Conservation (phyloP, 2,329 filamentous ascomycete genomes). For the Fusarium agapanthi region DNA sequence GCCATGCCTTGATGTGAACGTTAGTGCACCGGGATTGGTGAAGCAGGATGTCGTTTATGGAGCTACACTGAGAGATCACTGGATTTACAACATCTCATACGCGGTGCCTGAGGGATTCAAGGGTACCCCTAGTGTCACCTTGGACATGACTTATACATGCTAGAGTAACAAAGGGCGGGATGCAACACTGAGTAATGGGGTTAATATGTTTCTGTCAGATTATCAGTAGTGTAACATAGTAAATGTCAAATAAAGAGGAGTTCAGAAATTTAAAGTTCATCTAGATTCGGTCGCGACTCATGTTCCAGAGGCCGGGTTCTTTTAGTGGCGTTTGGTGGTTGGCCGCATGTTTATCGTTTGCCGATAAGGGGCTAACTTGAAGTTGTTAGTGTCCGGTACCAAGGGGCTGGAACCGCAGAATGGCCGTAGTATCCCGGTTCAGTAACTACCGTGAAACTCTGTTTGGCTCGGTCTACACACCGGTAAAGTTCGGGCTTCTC, state of each 20-base stretch:
- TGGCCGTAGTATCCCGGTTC: slow-evolving; percentile 7
- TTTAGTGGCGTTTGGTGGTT: background rate
- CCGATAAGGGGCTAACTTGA: background rate
- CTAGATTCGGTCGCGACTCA: background rate
- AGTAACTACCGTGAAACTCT: background rate
- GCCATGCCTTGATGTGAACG: slow-evolving; percentile 5
- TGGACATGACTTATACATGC: slow-evolving; percentile 46
- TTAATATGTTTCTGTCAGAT: background rate
- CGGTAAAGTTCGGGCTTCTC: slow-evolving; percentile 13
- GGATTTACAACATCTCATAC: slow-evolving; percentile 58
- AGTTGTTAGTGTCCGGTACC: background rate
- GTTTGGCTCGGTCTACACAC: accelerated
- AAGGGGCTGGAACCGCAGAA: background rate
- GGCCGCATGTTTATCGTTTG: background rate
- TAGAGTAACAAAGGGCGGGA: background rate
- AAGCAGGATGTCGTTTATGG: slow-evolving; percentile 49
- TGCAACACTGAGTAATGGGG: background rate
- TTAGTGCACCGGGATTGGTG: background rate
- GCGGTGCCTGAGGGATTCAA: slow-evolving; percentile 51
- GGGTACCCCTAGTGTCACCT: slow-evolving; percentile 49
- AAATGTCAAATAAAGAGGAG: background rate
- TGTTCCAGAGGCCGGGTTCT: too few species aligned
- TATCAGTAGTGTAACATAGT: background rate
- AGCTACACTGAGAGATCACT: slow-evolving; percentile 50
- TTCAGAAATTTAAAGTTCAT: background rate